A percentile compares a stretch with the other conserved stretches of the same genome.
Evolutionary conservation across 2,329 filamentous ascomycete species (phyloP).

Genomic region (Xylaria digitata): DNA sequence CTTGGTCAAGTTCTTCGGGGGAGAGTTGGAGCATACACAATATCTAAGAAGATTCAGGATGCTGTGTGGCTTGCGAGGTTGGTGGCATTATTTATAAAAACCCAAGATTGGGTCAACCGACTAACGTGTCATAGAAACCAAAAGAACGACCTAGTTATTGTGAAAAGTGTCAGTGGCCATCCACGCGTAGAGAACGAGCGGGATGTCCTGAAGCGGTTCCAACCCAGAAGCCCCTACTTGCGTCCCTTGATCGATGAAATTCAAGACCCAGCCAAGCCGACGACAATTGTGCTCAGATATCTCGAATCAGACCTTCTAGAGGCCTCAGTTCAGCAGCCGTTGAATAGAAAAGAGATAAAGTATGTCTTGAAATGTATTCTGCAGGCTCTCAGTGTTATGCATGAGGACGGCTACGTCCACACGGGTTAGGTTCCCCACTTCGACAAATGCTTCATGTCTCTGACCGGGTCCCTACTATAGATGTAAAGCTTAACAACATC

Average conservation of each 20-base stretch:
- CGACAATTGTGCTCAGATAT: slow-evolving; percentile 1
- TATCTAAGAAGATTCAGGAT: slow-evolving; percentile 12
- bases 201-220: slow-evolving; percentile 10
- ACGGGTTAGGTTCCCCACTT: not conserved
- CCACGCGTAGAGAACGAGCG: slow-evolving; percentile 8
- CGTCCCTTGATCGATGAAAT: slow-evolving; percentile 12
- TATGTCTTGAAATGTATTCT: not conserved
- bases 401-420: slow-evolving; percentile 1
- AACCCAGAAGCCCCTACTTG: not conserved
- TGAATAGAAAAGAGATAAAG: slow-evolving; percentile 1
- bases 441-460: not conserved
- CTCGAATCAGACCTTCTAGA: not conserved
- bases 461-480: not conserved
- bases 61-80: slow-evolving; percentile 15
- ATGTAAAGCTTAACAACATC: not conserved
- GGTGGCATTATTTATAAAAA: not conserved
- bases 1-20: slow-evolving; percentile 8
- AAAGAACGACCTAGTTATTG: not conserved
- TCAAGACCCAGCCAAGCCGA: slow-evolving; percentile 10
- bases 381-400: slow-evolving; percentile 4
- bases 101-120: not conserved
- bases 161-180: slow-evolving; percentile 9
- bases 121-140: not conserved
- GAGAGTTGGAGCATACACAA: slow-evolving; percentile 10
- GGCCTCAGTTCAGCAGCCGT: not conserved